A percentile compares a stretch with the other conserved stretches of the same genome.
phyloP scores from a whole-genome alignment of 805 yeast genomes.

The Yarrowia porcina region DNA sequence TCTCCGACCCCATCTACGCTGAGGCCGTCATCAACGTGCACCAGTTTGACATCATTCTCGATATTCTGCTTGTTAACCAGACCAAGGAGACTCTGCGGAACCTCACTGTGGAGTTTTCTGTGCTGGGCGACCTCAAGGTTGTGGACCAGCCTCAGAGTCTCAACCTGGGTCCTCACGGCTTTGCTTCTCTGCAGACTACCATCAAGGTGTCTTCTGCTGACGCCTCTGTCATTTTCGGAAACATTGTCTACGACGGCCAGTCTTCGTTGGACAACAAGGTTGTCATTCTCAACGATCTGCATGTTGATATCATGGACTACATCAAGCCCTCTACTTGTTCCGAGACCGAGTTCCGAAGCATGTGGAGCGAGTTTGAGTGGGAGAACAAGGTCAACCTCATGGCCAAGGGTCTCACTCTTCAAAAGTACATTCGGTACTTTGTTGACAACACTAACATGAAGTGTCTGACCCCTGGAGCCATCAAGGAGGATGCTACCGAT shows the following conservation, averaged over 20 bases:
- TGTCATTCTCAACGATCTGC: constrained; percentile 90
- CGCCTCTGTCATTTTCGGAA: constrained; percentile 97
- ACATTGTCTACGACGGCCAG: constrained; percentile 93
- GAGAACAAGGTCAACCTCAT: constrained; percentile 89
- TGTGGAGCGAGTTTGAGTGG: constrained; percentile 99
- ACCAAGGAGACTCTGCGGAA: constrained; percentile 83
- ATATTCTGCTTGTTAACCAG: constrained; percentile 91
- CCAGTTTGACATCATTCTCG: constrained; percentile 92
- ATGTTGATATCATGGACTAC: constrained; percentile 95
- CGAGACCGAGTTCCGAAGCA: constrained; percentile 85
- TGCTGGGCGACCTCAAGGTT: constrained; percentile 92
- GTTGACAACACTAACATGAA: constrained; percentile 88
- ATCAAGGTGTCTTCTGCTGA: constrained; percentile 95
- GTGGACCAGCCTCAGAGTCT: constrained; percentile 86
- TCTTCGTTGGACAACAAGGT: constrained; percentile 86
- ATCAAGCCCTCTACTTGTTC: constrained; percentile 91
- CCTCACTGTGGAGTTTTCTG: constrained; percentile 89
- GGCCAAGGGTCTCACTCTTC: constrained; percentile 49
- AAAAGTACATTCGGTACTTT: constrained; percentile 72
- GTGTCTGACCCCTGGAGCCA: constrained; percentile 89
- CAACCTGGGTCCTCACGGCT: constrained; percentile 96
- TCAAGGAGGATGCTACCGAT: constrained; percentile 51
- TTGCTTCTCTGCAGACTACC: constrained; percentile 83
- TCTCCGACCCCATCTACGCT: constrained; percentile 95
- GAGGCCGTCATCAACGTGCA: constrained; percentile 96